Percentiles rank a stretch among this genome's conserved stretches.
phyloP scores from a whole-genome alignment of 2,329 filamentous ascomycete species.

The Zymoseptoria ardabiliae region DNA sequence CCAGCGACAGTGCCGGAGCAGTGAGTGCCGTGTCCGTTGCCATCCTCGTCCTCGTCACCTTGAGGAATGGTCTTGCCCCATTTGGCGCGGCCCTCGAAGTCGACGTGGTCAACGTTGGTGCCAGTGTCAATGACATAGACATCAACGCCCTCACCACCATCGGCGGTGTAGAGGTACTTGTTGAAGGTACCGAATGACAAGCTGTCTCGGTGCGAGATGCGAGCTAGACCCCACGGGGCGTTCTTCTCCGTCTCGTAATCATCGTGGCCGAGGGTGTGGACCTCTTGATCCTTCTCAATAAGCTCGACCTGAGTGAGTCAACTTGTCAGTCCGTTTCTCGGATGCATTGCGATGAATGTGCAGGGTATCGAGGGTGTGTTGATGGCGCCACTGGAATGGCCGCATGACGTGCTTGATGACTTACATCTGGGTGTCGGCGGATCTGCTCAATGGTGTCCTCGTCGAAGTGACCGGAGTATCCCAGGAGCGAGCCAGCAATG shows the following conservation, averaged over 20 bases:
- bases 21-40: conserved; percentile 97
- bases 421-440: conserved; percentile 92
- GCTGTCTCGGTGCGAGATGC: conserved; percentile 87
- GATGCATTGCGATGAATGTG: not conserved
- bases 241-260: conserved; percentile 68
- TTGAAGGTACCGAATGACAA: conserved; percentile 91
- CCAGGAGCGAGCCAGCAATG: conserved; percentile 74
- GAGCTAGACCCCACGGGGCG: conserved; percentile 96
- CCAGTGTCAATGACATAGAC: conserved; percentile 98
- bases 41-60: conserved; percentile 80
- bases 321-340: not conserved
- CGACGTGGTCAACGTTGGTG: conserved; percentile 86
- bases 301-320: conserved; percentile 67
- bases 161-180: conserved; percentile 89
- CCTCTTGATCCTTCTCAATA: conserved; percentile 89
- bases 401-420: conserved; percentile 37
- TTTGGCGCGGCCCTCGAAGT: conserved; percentile 89
- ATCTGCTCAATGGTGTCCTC: conserved; percentile 88
- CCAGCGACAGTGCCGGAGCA: conserved; percentile 97
- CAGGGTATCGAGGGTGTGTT: not conserved
- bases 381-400: conserved; percentile 4
- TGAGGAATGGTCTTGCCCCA: conserved; percentile 96
- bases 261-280: conserved; percentile 62
- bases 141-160: conserved; percentile 94
- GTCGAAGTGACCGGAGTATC: conserved; percentile 95